These are phyloP conservation scores for Pythium aquatile DNA, from an alignment of 352 stramenopile species.

Conservation along the genomic window DNA sequence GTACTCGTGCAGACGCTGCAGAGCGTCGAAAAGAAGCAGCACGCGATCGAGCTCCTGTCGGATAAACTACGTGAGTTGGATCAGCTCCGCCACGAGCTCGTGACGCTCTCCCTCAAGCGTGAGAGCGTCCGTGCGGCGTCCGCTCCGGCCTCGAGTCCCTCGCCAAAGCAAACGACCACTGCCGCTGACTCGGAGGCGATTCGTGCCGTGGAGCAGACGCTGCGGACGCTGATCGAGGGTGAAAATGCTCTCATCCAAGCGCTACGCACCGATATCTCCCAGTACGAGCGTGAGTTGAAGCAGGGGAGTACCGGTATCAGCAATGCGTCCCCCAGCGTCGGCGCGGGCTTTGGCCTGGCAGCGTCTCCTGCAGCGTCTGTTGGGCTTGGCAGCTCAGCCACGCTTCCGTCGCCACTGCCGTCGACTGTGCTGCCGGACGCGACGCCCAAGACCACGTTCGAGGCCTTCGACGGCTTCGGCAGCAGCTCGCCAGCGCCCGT, in stretches of 20 bases:
- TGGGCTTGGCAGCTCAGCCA: background rate
- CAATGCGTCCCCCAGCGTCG: background rate
- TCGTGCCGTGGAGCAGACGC: constrained; percentile 42
- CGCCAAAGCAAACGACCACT: constrained; percentile 13
- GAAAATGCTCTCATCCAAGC: constrained; percentile 56
- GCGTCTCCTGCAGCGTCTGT: constrained; percentile 1
- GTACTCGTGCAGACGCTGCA: constrained; percentile 39
- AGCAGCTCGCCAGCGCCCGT: constrained; percentile 20
- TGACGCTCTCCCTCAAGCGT: constrained; percentile 65
- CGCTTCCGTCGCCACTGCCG: constrained; percentile 4
- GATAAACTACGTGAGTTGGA: constrained; percentile 71
- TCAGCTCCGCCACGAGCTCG: constrained; percentile 68
- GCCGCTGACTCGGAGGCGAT: constrained; percentile 35
- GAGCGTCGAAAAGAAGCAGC: constrained; percentile 63
- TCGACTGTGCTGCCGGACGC: constrained; percentile 10
- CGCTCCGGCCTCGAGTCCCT: constrained; percentile 6
- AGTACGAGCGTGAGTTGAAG: constrained; percentile 52
- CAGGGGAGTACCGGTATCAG: constrained; percentile 13
- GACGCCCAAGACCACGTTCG: constrained; percentile 27
- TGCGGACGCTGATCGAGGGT: constrained; percentile 52
- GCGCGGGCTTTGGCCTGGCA: constrained; percentile 1
- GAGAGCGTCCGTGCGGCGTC: constrained; percentile 45
- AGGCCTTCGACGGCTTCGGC: constrained; percentile 32
- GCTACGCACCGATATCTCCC: constrained; percentile 49
- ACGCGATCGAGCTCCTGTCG: constrained; percentile 52